Base-by-base conservation (phyloP, 768 basidiomycete species). In the Pisolithus microcarpus region DNA sequence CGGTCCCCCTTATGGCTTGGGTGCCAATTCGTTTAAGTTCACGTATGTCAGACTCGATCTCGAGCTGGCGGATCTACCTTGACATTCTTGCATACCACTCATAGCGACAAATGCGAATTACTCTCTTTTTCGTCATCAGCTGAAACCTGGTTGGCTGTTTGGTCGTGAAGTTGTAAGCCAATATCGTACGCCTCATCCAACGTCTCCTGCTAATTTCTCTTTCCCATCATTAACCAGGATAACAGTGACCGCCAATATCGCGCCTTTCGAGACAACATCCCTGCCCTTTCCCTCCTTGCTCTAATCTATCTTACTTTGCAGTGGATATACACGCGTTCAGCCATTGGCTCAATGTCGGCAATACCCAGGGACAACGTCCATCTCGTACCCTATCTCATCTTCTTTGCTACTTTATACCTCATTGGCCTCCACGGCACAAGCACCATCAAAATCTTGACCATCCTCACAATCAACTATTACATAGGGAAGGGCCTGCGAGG, bases 171-270 rank as follows among this genome's bases (percentile, higher is more conserved):
- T 94, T 11, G 94, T 95, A 61, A 70, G 87, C 75, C 13, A 36
- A 5, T 40, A 19, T 28, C 42, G 16, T 50, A 7, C 38, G 13
- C 24, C 40, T 38, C 18, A n/a, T 34, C 26, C 13, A 21, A 34
- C 26, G 28, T 28, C 28, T 10, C 19, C 26, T 23, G 9, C 30
- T 48, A 6, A 28, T 1, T 34, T 34, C 34, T 15, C 11, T 10
- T 11, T 15, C 11, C 4, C 13, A 15, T 34, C 13, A 4, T 15
- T 15, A n/a, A 36, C 44, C 34, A 97, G 95, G 96, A 99, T 67
- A 89, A 86, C 61, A 91, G 89, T 55, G 96, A 98, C 61, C 71
- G 76, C 0, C 96, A 98, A 71, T 97, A 93, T 64, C 85, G 86
- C 21, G 78, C 82, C 3, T 96, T 99, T 67, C 80, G 96, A 37